Evolutionary conservation across 202 grass and related monocot genomes (phyloP), one percentile per base, ranked within the genome.

Genomic region (Eragrostis tef): DNA sequence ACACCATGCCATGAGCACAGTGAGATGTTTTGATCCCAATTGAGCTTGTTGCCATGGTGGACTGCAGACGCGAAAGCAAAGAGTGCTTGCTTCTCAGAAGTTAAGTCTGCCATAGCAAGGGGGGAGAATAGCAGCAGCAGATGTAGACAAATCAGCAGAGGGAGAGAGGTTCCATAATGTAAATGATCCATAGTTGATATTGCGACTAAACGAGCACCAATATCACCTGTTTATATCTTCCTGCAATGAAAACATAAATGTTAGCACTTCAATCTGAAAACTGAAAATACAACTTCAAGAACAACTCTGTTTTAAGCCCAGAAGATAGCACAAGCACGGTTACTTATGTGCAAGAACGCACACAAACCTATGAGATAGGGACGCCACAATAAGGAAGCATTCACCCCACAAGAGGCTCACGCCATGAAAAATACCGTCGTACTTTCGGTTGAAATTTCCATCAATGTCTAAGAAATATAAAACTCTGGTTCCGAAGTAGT

Each of bases 1-100:
- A 99, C 90, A 34, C 96, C 96, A 88, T 93, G 90, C 96, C 96
- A 99, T 41, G 89, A 89, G 81, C 96, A 99, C 60, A 92, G 34
- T 65, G 89, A 87, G 46, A 70, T 85, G 56, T 93, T 96, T 76
- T 75, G 78, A 71, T 58, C 77, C 96, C 96, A 99, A 65, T 92
- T 90, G 64, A 96, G 83, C 79, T 84, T 96, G 44, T 85, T 90
- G 64, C 85, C 78, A 80, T 79, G 90, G 43, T 84, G 77, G 60
- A 93, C 67, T 84, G 83, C 76, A 46, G 88, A 87, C 31, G 86
- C 86, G 83, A 99, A 99, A 71, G 75, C 79, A 83, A 96, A 85
- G 71, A 99, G 93, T 53, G 85, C 78, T 96, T 92, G 82, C 86
- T 90, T 93, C 84, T 99, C 96, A 42, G 96, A 92, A 46, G 77